Conservation (phyloP, 1,139 yeast genomes). For the Taphrina populina region DNA sequence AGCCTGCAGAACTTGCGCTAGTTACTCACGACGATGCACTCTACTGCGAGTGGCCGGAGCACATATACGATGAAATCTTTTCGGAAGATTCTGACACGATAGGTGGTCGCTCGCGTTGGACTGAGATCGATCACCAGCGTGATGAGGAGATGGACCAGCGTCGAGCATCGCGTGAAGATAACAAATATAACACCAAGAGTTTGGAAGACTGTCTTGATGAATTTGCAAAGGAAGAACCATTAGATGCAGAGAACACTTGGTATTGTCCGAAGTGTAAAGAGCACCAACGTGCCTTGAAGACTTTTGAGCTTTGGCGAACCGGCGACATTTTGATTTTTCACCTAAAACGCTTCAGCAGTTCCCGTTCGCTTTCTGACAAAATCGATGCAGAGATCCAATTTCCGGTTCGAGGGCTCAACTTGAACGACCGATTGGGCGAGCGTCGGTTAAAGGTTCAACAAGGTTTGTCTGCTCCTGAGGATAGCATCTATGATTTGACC, state of each 20-base stretch:
- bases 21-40: conserved; percentile 52
- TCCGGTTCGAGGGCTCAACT: conserved; percentile 80
- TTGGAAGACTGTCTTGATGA: conserved; percentile 71
- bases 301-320: conserved; percentile 84
- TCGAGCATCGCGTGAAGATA: conserved; percentile 38
- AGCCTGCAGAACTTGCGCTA: conserved; percentile 1
- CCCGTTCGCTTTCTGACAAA: conserved; percentile 82
- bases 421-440: conserved; percentile 56
- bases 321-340: conserved; percentile 91
- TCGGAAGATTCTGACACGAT: conserved; percentile 41
- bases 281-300: conserved; percentile 86
- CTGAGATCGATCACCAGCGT: conserved; percentile 38
- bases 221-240: conserved; percentile 78
- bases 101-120: conserved; percentile 24
- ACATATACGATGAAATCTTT: conserved; percentile 54
- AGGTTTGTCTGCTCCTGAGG: conserved; percentile 45
- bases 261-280: conserved; percentile 87
- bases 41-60: conserved; percentile 70
- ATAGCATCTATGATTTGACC: conserved; percentile 67
- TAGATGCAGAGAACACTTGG: conserved; percentile 91
- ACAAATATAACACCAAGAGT: conserved; percentile 56
- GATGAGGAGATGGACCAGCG: conserved; percentile 47
- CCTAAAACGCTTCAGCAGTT: conserved; percentile 83
- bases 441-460: conserved; percentile 45
- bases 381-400: conserved; percentile 81